Base-by-base conservation (phyloP, 495 filamentous ascomycete species). In the Lichenothelia convexa region DNA sequence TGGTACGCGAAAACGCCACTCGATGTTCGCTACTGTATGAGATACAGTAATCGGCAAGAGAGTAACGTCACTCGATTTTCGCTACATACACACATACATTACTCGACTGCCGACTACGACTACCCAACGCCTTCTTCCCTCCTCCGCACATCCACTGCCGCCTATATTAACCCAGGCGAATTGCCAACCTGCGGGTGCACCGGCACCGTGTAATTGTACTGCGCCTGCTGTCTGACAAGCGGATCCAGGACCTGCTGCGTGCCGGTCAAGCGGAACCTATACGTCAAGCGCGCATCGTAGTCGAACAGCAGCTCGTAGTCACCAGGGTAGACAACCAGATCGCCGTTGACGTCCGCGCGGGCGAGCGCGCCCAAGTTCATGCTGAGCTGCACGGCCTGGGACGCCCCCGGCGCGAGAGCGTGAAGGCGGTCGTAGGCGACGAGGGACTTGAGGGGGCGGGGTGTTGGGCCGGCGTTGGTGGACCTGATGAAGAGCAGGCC, bases 361-460 rank as follows among this genome's bases (percentile, higher is more conserved):
- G 36, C 36, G 11, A 39, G 36, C 6, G 20, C 20, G 6, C 24
- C 36, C 1, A 39, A 17, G 15, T 15, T 32, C 5, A 39, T 12
- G 16, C 15, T 16, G 18, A 39, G 17, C 3, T 2, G 18, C 1
- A 32, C 5, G 24, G 8, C 33, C 18, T 39, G 24, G 9, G 5
- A 16, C 15, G 18, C 1, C 1, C 36, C 29, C 26, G 27, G 22
- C 5, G 23, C 9, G 13, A 39, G 18, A 2, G 20, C 36, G 29
- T 32, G 24, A 7, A 21, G 15, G 20, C 36, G 23, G 9, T 16
- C 2, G 5, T 39, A 39, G 5, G 23, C 18, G 27, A 39, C 29
- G 17, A 39, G 36, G 9, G 36, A 24, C 23, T 39, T 39, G 18
- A 19, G 18, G 9, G 36, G 36, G n/a, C 33, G 23, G 8, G 36